phyloP scores from a whole-genome alignment of 805 yeast genomes.

The Saturnispora saitoi region DNA sequence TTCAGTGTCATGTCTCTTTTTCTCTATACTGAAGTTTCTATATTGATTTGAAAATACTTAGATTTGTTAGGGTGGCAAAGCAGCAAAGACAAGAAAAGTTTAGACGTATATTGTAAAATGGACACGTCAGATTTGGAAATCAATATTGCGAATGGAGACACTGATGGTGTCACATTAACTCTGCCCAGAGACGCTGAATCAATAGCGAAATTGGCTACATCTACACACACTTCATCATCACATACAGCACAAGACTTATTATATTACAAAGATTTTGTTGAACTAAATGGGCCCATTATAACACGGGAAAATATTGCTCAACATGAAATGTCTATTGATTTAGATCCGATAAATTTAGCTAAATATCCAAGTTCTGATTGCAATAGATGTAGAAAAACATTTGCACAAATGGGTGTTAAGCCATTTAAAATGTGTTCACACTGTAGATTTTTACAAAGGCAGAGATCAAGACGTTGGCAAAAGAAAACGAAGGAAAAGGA shows the following conservation, averaged over 20 bases:
- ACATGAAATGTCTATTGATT: constrained; percentile 12
- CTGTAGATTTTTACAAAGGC: constrained; percentile 56
- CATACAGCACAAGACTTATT: background rate
- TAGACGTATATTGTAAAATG: background rate
- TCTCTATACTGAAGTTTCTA: background rate
- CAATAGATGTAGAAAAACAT: constrained; percentile 52
- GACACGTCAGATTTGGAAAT: background rate
- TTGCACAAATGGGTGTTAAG: constrained; percentile 39
- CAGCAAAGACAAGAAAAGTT: background rate
- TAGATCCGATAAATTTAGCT: constrained; percentile 18
- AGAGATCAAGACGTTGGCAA: constrained; percentile 59
- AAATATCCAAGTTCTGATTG: constrained; percentile 27
- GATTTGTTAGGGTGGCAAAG: background rate
- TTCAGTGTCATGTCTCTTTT: background rate
- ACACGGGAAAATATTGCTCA: background rate
- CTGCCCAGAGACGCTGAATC: constrained; percentile 1
- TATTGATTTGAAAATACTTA: background rate
- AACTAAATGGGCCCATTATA: background rate
- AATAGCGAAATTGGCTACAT: background rate
- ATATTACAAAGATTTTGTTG: background rate
- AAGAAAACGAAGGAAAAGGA: constrained; percentile 47
- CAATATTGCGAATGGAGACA: background rate
- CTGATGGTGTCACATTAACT: background rate
- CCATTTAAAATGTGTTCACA: constrained; percentile 51
- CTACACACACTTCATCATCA: background rate